Evolutionary conservation across 805 yeast species (phyloP).

Genomic region (Wickerhamiella brachini): DNA sequence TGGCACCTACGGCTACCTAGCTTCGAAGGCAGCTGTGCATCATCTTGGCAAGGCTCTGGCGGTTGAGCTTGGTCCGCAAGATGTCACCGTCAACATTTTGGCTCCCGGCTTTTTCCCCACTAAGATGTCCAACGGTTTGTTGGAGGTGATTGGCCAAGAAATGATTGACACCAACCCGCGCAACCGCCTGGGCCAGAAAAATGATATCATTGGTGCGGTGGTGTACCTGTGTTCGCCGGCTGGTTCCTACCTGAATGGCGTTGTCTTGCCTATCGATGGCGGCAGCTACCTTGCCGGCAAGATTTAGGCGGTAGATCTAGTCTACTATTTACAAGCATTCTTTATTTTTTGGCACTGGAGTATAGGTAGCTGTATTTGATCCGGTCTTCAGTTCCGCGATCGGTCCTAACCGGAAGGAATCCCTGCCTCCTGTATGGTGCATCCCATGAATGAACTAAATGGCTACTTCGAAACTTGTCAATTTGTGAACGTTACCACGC

Average conservation of each 20-base stretch:
- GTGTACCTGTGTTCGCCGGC: conserved; percentile 45
- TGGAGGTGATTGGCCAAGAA: conserved; percentile 40
- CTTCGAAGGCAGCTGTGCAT: conserved; percentile 63
- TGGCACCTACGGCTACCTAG: conserved; percentile 56
- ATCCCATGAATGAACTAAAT: too few relatives aligned
- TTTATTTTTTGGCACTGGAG: too few relatives aligned
- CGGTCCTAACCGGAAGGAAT: too few relatives aligned
- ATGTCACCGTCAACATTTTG: conserved; percentile 53
- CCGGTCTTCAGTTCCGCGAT: too few relatives aligned
- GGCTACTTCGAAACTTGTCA: too few relatives aligned
- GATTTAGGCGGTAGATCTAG: conserved; percentile 8
- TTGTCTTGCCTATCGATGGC: conserved; percentile 57
- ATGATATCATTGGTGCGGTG: conserved; percentile 43
- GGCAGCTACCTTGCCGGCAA: conserved; percentile 38
- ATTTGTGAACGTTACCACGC: too few relatives aligned
- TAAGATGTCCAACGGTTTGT: conserved; percentile 56
- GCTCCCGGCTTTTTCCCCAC: conserved; percentile 73
- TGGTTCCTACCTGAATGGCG: conserved; percentile 51
- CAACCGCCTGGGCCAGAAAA: conserved; percentile 45
- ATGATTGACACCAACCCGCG: conserved; percentile 43
- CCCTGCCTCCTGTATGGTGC: too few relatives aligned
- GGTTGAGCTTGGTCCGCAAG: conserved; percentile 47
- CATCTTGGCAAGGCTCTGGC: conserved; percentile 55
- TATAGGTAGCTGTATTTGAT: too few relatives aligned
- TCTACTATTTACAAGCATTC: not conserved